Evolutionary conservation across 1,139 yeast genomes (phyloP), one percentile per base, ranked within the genome.

Genomic region (Schwanniomyces etchellsii): DNA sequence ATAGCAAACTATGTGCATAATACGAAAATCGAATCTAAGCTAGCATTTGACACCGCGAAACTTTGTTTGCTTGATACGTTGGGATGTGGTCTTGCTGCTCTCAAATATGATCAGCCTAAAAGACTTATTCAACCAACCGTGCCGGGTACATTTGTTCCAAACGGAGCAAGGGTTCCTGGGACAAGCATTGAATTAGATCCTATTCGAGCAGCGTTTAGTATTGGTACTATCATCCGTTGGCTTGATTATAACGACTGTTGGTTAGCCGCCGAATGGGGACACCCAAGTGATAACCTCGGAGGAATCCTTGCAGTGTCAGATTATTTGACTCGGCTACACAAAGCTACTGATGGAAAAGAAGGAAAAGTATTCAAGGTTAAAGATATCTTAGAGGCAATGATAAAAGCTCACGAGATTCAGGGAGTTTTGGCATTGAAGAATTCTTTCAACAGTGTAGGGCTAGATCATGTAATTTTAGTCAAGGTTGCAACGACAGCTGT

Each of bases 211-310:
- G 78, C 80, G 16, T 74, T 74, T 50, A 57, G 74, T 28, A 68
- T 72, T 36, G 79, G 80, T 7, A 68, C 78, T 14, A 51, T 67
- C 38, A 70, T 74, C 40, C 60, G 81, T 37, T 74, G 80, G 80
- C 54, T 74, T 35, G 81, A 74, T 40, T 74, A 64, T 55, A 74
- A 74, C 40, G 80, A 74, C 48, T 73, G 79, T 50, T 74, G 79
- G 80, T 52, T 74, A 26, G 81, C 81, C 31, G 78, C 78, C 18
- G 81, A 74, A 47, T 74, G 81, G 80, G 81, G 81, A 5, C 80
- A 74, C 48, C 80, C 80, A 16, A 69, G 77, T 14, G 81, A 74
- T 47, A 74, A 74, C 48, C 42, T 74, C 36, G 80, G 79, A 29
- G 77, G 77, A 29, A 73, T 74, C 35, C 50, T 74, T 16, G 76